Base-by-base conservation (phyloP, 306 rosid genomes). In the Benincasa hispida region DNA sequence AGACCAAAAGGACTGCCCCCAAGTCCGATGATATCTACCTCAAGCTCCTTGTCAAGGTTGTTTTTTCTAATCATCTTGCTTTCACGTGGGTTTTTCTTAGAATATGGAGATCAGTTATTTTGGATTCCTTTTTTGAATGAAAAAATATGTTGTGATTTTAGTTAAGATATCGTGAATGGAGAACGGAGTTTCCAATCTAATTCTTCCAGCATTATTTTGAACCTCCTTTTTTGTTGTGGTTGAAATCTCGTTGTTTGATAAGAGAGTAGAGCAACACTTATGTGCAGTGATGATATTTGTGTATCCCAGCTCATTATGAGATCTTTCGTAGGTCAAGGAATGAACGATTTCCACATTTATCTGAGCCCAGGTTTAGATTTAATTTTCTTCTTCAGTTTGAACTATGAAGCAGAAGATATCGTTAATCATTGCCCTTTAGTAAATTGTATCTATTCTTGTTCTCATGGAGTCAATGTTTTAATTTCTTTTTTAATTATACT, bases 21-120 rank as follows among this genome's bases (percentile, higher is more conserved):
- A 90, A 82, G 85, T 90, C 96, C 35, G 53, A 84, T n/a, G 96
- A 91, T 82, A 91, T 91, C 67, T 91, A 91, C 82, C 88, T 87
- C 79, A 91, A 89, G 79, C 93, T 91, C 55, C 88, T 87, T 50
- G 96, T 91, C 10, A 91, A 87, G 90, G 96, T 87, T 6, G 53
- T 63, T 74, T 25, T 47, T 18, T 21, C 39, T 15, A 5, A 22
- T 68, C 51, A 1, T 19, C 9, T 42, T 21, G n/a, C 21, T 5
- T 22, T 69, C n/a, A 14, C 32, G 8, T 41, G 9, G 14, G 1
- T 41, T 21, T 41, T 47, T 68, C 12, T 5, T 22, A 2, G 37
- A 39, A 53, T 39, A 39, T 67, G 10, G 53, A n/a, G 19, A 30
- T 37, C 0, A 5, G 0, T 66, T 21, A 3, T 2, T 39, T 2